Base-by-base conservation (phyloP, 495 filamentous ascomycete genomes). In the Aspergillus leporis region DNA sequence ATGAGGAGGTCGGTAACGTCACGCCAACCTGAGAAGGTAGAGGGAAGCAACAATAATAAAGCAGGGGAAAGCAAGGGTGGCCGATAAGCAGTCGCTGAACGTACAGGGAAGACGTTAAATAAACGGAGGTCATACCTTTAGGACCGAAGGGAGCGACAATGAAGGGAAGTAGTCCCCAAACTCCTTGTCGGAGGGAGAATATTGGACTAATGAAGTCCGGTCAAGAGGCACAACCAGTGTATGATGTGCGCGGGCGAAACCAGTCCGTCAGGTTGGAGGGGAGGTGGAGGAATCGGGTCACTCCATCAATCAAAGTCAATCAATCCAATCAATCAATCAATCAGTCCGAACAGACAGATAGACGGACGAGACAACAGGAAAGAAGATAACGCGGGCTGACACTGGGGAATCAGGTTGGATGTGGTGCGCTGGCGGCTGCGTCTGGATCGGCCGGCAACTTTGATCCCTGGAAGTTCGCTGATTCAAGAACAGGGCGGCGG, bases 61-160 rank as follows among this genome's bases (percentile, higher is more conserved):
- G 16, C 23, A 46, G 4, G 38, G 21, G 19, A 23, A 19, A 14
- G 0, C 7, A 8, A 22, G 43, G 5, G 9, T 47, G 7, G 43
- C 19, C 13, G 43, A 23, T 22, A 47, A 7, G 43, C 18, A 47
- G 12, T 21, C n/a, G 40, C 3, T 31, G 9, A 21, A 31, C 9
- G 8, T 7, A 40, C 9, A 25, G 14, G 18, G 19, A 18, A 59
- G 43, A 22, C 14, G 56, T 16, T 16, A 19, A n/a, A 8, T 18
- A 59, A 14, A 36, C 4, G 1, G 53, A 14, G 41, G 9, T 13
- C 64, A 43, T 64, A 73, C 70, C 70, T 58, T 57, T 53, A 59
- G 19, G 31, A 60, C 55, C 52, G 48, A 61, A 70, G 71, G 63
- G 67, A 71, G 59, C 67, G 68, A 74, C 65, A 65, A 66, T 54